Evolutionary conservation across 208 protist species (phyloP).

Genomic region (Acanthamoeba culbertsoni): DNA sequence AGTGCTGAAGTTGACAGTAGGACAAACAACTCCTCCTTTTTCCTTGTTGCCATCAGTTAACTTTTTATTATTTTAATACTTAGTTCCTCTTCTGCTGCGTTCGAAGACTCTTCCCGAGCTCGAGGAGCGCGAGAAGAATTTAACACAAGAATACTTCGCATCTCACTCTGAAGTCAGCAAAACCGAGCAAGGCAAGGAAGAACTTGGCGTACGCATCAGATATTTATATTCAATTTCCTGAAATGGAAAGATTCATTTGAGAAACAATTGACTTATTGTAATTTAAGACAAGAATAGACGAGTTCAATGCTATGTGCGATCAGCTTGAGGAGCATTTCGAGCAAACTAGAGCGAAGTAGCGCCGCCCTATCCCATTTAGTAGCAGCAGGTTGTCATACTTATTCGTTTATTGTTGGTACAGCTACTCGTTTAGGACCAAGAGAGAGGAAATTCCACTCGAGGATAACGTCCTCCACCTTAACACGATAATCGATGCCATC

Average conservation of each 20-base stretch:
- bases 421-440: background rate
- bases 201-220: background rate
- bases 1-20: background rate
- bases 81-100: background rate
- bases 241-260: background rate
- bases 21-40: background rate
- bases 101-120: constrained; percentile 38
- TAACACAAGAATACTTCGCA: constrained; percentile 11
- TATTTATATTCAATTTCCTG: background rate
- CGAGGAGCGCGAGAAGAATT: constrained; percentile 36
- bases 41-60: background rate
- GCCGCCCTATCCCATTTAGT: background rate
- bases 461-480: background rate
- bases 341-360: background rate
- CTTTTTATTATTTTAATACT: background rate
- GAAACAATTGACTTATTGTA: background rate
- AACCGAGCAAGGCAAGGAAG: background rate
- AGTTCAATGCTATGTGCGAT: constrained; percentile 29
- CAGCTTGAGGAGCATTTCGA: background rate
- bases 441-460: background rate
- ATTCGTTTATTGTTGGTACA: background rate
- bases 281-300: background rate
- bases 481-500: constrained; percentile 16
- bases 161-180: background rate
- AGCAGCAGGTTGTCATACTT: background rate